Percentiles rank a stretch among this genome's conserved stretches.
phyloP scores from a whole-genome alignment of 2,329 filamentous ascomycete genomes.

The Bipolaris zeicola region DNA sequence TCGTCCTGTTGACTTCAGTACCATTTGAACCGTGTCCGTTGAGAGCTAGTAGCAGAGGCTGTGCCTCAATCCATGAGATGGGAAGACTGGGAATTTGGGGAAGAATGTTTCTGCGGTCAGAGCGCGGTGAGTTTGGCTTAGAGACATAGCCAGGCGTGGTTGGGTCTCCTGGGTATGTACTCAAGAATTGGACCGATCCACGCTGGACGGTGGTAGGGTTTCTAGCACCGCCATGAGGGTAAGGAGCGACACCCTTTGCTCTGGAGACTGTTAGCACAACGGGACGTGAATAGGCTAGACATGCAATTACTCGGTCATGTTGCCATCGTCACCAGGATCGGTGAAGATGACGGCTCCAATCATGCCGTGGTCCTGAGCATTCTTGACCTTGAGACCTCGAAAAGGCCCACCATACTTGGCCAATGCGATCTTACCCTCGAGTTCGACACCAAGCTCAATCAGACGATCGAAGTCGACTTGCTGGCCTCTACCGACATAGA shows the following conservation, averaged over 20 bases:
- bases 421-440: slow-evolving; percentile 57
- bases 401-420: slow-evolving; percentile 54
- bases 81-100: slow-evolving; percentile 85
- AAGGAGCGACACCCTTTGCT: slow-evolving; percentile 53
- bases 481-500: slow-evolving; percentile 53
- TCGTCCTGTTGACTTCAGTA: slow-evolving; percentile 46
- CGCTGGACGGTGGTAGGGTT: slow-evolving; percentile 55
- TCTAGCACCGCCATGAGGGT: slow-evolving; percentile 51
- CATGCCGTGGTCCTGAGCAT: slow-evolving; percentile 54
- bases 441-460: slow-evolving; percentile 48
- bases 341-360: slow-evolving; percentile 54
- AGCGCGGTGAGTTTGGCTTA: slow-evolving; percentile 75
- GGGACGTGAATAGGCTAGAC: background rate
- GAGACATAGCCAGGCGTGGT: slow-evolving; percentile 71
- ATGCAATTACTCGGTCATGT: slow-evolving; percentile 48
- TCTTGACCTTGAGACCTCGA: slow-evolving; percentile 56
- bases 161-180: slow-evolving; percentile 56
- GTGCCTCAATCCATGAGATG: slow-evolving; percentile 79
- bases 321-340: slow-evolving; percentile 55
- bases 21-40: slow-evolving; percentile 77
- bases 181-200: slow-evolving; percentile 64
- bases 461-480: slow-evolving; percentile 55
- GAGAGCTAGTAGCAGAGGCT: slow-evolving; percentile 79
- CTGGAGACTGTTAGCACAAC: background rate
- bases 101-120: slow-evolving; percentile 66